Base-by-base conservation (phyloP, 257 asterid genomes). In the Plantago ovata region DNA sequence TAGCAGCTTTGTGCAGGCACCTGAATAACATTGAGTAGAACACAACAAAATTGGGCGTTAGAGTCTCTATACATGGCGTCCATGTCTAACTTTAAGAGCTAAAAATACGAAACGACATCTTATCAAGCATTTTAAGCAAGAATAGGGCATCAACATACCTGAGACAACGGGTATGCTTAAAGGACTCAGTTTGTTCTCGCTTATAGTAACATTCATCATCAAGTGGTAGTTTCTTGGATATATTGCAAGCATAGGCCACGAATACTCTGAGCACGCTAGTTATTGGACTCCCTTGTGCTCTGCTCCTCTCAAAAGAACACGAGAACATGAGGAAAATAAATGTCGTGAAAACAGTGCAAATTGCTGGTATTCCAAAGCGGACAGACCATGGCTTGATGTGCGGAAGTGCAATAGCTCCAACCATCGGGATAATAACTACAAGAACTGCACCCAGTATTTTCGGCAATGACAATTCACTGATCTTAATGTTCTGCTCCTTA, bases 301-400 rank as follows among this genome's bases (percentile, higher is more conserved):
- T 10, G 8, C 0, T 9, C 1, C 0, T 7, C 16, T 2, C 18
- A 16, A 50, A 48, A 1, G 67, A 41, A 39, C 40, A 19, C 10
- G 52, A 36, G 6, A 53, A 36, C 22, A 28, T 51, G 3, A 62
- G 11, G 11, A 62, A 62, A 12, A 62, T 3, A 21, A 62, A 13
- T 1, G 43, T 62, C 19, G 43, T 59, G 4, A 62, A 46, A 12
- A 51, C 2, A 22, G 50, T 39, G 44, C 50, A 62, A n/a, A 62
- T 51, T 13, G 60, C 67, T n/a, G 67, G 67, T 38, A 62, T 38
- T 21, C 59, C 60, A 38, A 62, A 62, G 1, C 58, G 67, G 19
- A 62, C 11, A 1, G 52, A 50, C 58, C 67, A 62, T 15, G 58
- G 58, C 21, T 10, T 22, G 38, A 62, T 50, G 19, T 20, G 42